These are phyloP conservation scores for Lentinula guzmanii DNA, from an alignment of 768 basidiomycete genomes.

Conservation along the genomic window DNA sequence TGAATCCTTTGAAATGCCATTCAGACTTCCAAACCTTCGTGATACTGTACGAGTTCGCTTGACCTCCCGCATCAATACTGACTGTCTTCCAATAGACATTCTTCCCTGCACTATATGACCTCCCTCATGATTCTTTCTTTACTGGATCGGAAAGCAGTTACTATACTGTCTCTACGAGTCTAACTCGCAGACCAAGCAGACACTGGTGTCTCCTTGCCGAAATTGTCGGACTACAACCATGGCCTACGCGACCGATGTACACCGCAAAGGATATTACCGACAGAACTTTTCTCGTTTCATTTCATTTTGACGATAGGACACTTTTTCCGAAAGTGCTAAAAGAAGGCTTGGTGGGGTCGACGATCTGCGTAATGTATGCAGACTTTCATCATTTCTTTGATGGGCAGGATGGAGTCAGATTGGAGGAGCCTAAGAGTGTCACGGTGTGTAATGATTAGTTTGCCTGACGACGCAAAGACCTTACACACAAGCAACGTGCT, in stretches of 20 bases:
- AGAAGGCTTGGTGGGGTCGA: constrained; percentile 13
- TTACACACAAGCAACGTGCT: too few species aligned
- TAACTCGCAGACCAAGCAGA: constrained; percentile 5
- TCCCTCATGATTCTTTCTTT: not conserved
- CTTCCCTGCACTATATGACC: not conserved
- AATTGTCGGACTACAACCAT: constrained; percentile 15
- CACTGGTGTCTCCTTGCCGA: constrained; percentile 29
- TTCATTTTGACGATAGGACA: constrained; percentile 16
- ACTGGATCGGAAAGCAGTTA: not conserved
- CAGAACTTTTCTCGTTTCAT: constrained; percentile 14
- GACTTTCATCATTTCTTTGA: constrained; percentile 18
- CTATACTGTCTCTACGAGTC: not conserved
- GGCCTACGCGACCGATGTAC: constrained; percentile 16
- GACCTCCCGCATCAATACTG: not conserved
- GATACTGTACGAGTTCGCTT: not conserved
- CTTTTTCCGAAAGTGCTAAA: constrained; percentile 3
- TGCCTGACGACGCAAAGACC: not conserved
- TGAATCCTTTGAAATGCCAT: not conserved
- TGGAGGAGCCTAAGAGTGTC: constrained; percentile 18
- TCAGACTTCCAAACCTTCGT: not conserved
- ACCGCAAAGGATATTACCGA: constrained; percentile 20
- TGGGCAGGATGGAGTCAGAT: constrained; percentile 21
- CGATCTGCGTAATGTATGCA: constrained; percentile 25
- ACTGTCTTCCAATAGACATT: not conserved
- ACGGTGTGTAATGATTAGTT: constrained; percentile 14